Evolutionary conservation across 345 rosid genomes (phyloP).

Genomic region (Clausena lansium): DNA sequence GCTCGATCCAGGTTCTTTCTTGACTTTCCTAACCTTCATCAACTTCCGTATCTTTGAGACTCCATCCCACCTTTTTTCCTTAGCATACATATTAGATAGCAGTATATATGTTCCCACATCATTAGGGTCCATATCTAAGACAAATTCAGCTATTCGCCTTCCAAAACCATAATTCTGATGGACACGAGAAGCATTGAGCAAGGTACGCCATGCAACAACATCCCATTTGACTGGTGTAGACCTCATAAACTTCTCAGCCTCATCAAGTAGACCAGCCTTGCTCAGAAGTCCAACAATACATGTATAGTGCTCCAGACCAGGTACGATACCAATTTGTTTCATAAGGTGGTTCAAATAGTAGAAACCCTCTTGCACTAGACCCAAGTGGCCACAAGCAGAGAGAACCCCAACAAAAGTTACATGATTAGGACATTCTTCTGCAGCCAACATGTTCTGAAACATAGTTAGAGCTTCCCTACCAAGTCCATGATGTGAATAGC

Average conservation of each 20-base stretch:
- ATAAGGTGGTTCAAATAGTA: constrained; percentile 55
- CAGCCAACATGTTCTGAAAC: constrained; percentile 54
- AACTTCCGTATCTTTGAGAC: constrained; percentile 59
- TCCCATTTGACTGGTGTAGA: constrained; percentile 68
- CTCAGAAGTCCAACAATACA: constrained; percentile 72
- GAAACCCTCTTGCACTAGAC: constrained; percentile 55
- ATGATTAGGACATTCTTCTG: constrained; percentile 54
- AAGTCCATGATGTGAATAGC: constrained; percentile 76
- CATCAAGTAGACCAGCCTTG: constrained; percentile 65
- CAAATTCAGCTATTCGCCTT: constrained; percentile 48
- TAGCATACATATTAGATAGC: constrained; percentile 65
- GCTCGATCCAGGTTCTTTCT: constrained; percentile 91
- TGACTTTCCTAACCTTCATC: constrained; percentile 59
- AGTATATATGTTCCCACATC: constrained; percentile 67
- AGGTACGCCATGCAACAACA: constrained; percentile 72
- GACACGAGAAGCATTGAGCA: constrained; percentile 69
- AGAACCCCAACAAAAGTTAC: constrained; percentile 80
- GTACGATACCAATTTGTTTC: constrained; percentile 49
- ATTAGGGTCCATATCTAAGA: constrained; percentile 48
- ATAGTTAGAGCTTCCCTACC: constrained; percentile 56
- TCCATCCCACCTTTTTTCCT: constrained; percentile 67
- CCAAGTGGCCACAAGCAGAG: constrained; percentile 73
- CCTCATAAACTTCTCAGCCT: constrained; percentile 62
- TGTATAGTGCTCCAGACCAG: constrained; percentile 77
- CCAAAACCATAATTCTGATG: constrained; percentile 60